Evolutionary conservation across 1,284 basidiomycete genomes (phyloP).

Genomic region (Rhodotorula sp.): DNA sequence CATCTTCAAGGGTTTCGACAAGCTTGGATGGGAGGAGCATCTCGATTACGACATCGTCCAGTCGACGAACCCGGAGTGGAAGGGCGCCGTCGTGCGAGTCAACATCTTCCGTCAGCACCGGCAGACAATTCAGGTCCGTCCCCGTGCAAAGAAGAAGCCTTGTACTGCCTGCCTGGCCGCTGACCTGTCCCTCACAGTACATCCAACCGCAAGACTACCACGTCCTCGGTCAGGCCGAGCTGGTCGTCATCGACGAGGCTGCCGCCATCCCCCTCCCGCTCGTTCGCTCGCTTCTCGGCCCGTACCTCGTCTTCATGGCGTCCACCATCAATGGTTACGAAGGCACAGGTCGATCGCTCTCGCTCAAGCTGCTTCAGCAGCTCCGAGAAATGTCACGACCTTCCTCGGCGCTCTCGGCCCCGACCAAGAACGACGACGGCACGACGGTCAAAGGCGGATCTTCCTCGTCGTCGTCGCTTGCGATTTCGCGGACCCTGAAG

Average conservation of each 20-base stretch:
- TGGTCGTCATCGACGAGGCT: constrained; percentile 97
- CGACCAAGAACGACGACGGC: constrained; percentile 56
- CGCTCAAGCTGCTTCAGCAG: constrained; percentile 96
- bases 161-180: background rate
- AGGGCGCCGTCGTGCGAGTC: constrained; percentile 92
- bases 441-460: constrained; percentile 43
- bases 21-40: constrained; percentile 94
- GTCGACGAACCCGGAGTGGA: constrained; percentile 90
- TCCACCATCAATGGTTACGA: constrained; percentile 99
- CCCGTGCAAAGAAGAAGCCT: too few species aligned
- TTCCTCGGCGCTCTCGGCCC: constrained; percentile 62
- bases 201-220: constrained; percentile 97
- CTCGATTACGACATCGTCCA: constrained; percentile 95
- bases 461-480: constrained; percentile 36
- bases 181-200: constrained; percentile 60
- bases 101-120: constrained; percentile 91
- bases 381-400: constrained; percentile 82
- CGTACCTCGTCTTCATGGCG: constrained; percentile 97
- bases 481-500: constrained; percentile 70
- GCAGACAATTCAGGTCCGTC: constrained; percentile 83
- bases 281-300: constrained; percentile 90
- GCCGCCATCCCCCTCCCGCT: constrained; percentile 96
- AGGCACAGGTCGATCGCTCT: constrained; percentile 94
- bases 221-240: constrained; percentile 94
- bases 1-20: constrained; percentile 94